phyloP scores from a whole-genome alignment of 1,284 basidiomycete genomes.

The Trichosporon sp. region DNA sequence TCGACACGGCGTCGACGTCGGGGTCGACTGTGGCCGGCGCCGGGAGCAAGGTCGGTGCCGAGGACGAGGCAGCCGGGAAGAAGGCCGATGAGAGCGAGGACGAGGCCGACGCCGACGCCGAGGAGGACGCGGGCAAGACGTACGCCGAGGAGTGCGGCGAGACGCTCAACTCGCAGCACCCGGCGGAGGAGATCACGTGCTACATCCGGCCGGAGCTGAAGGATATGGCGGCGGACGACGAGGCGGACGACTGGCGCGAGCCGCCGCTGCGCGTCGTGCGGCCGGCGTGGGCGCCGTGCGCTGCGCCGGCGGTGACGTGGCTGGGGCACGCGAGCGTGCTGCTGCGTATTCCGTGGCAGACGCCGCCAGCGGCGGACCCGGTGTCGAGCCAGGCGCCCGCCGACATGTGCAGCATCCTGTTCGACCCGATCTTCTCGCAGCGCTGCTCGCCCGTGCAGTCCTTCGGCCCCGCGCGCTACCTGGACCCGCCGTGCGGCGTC shows the following conservation, averaged over 20 bases:
- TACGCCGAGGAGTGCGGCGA: constrained; percentile 9
- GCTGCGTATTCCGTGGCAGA: constrained; percentile 40
- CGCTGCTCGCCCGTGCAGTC: constrained; percentile 48
- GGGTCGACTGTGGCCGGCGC: neutral
- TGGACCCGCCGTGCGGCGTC: constrained; percentile 44
- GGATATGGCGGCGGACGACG: constrained; percentile 31
- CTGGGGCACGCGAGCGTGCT: constrained; percentile 46
- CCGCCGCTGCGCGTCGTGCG: constrained; percentile 38
- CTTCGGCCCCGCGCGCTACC: constrained; percentile 43
- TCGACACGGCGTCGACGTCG: neutral
- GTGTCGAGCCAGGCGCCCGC: neutral
- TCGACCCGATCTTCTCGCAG: constrained; percentile 49
- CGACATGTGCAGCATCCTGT: constrained; percentile 37
- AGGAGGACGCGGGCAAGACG: constrained; percentile 4
- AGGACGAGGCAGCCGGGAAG: neutral
- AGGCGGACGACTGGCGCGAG: constrained; percentile 45
- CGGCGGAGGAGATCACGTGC: constrained; percentile 7
- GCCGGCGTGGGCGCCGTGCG: constrained; percentile 30
- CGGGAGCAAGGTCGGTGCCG: neutral
- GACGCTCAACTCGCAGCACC: constrained; percentile 9
- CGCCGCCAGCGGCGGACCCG: constrained; percentile 1
- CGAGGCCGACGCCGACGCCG: neutral
- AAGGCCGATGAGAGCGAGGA: constrained; percentile 12
- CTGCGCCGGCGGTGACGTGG: constrained; percentile 39
- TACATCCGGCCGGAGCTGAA: constrained; percentile 37